Conservation (phyloP, 116 monocot genomes). For the Zostera marina region DNA sequence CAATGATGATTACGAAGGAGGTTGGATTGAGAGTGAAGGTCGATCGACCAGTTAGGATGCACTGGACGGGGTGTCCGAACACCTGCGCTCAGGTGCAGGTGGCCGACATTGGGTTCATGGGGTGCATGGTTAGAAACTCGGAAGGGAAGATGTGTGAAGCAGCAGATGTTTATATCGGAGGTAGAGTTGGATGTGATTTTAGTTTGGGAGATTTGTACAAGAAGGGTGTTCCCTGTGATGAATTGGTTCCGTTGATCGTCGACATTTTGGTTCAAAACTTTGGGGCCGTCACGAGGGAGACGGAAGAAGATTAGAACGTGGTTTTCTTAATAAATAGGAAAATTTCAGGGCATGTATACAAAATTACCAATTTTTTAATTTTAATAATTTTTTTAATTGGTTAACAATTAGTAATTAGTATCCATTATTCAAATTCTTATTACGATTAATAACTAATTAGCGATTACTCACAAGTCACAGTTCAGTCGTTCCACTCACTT, state of each 20-base stretch:
- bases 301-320: conserved; percentile 57
- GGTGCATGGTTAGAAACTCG: conserved; percentile 56
- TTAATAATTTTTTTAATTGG: too few relatives aligned
- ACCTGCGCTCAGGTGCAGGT: conserved; percentile 93
- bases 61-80: conserved; percentile 97
- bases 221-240: conserved; percentile 72
- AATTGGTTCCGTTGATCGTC: conserved; percentile 41
- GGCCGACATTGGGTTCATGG: conserved; percentile 93
- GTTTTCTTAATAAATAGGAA: too few relatives aligned
- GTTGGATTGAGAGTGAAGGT: conserved; percentile 37
- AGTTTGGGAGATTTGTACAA: conserved; percentile 60
- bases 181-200: conserved; percentile 64
- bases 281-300: conserved; percentile 53
- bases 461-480: too few relatives aligned
- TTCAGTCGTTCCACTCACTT: too few relatives aligned
- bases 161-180: conserved; percentile 64
- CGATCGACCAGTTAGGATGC: conserved; percentile 53
- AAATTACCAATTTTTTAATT: too few relatives aligned
- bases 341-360: too few relatives aligned
- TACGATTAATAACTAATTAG: too few relatives aligned
- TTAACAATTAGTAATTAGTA: too few relatives aligned
- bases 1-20: conserved; percentile 49
- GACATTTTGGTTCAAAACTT: conserved; percentile 60
- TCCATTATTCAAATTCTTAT: too few relatives aligned
- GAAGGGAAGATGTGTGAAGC: conserved; percentile 61